phyloP scores from a whole-genome alignment of 441 rosid genomes.

The Omphalea diandra region DNA sequence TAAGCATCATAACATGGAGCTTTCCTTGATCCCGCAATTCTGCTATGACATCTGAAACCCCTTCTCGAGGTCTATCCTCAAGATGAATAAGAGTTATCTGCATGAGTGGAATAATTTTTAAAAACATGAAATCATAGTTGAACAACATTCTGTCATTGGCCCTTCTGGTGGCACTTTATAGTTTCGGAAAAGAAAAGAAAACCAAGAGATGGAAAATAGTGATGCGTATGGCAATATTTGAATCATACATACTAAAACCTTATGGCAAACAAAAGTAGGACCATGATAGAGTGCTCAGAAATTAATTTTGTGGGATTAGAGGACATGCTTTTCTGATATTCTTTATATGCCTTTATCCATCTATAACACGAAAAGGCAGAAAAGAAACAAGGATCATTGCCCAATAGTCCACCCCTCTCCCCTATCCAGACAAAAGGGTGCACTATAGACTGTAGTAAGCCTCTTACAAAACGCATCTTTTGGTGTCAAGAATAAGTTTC shows the following conservation, averaged over 20 bases:
- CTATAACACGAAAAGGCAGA: background rate
- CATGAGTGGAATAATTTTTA: background rate
- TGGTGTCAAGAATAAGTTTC: background rate
- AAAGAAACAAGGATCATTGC: background rate
- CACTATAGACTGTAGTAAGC: background rate
- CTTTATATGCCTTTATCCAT: background rate
- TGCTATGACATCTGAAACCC: slow-evolving; percentile 65
- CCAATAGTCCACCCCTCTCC: background rate
- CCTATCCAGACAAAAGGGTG: background rate
- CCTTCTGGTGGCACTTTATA: background rate
- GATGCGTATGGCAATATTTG: background rate
- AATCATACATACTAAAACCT: background rate
- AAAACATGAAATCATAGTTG: background rate
- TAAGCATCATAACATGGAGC: slow-evolving; percentile 81
- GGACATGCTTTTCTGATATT: background rate
- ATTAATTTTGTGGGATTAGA: background rate
- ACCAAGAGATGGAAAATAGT: background rate
- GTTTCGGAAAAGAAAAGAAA: background rate
- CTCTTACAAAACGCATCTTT: background rate
- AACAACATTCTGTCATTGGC: background rate
- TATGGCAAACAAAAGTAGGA: background rate
- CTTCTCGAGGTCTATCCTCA: slow-evolving; percentile 82
- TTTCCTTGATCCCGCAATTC: slow-evolving; percentile 61
- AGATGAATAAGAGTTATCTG: slow-evolving; percentile 92
- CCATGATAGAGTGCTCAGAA: background rate